Conservation (phyloP, 2,329 filamentous ascomycete species). For the Colletotrichum spaethianum region DNA sequence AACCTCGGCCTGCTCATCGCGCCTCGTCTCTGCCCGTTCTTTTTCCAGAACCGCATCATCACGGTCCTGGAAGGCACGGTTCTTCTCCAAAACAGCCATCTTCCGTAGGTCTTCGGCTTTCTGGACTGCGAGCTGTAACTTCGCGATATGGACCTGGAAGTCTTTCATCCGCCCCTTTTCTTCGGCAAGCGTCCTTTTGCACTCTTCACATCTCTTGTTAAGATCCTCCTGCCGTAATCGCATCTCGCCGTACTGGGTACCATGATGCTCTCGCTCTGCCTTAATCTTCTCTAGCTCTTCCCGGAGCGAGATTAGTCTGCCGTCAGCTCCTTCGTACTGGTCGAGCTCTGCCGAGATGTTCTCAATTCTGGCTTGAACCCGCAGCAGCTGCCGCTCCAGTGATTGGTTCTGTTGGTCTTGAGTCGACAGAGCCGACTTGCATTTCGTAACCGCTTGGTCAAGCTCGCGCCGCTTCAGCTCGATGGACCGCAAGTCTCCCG, state of each 20-base stretch:
- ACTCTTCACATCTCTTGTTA: constrained; percentile 58
- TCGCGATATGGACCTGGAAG: constrained; percentile 57
- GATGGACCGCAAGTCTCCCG: constrained; percentile 67
- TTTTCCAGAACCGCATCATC: constrained; percentile 64
- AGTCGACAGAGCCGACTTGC: constrained; percentile 61
- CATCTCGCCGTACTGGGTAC: constrained; percentile 69
- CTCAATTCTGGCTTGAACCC: constrained; percentile 72
- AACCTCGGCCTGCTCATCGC: constrained; percentile 59
- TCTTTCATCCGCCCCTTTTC: constrained; percentile 53
- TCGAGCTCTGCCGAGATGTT: constrained; percentile 73
- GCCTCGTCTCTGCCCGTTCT: constrained; percentile 60
- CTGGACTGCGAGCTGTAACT: constrained; percentile 69
- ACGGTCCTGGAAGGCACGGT: constrained; percentile 67
- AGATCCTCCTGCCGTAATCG: constrained; percentile 63
- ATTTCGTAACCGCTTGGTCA: constrained; percentile 63
- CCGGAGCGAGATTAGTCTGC: constrained; percentile 72
- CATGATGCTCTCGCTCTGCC: constrained; percentile 61
- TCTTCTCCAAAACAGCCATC: constrained; percentile 73
- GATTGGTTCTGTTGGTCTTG: constrained; percentile 52
- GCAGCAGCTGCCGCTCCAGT: constrained; percentile 70
- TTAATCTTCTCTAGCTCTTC: constrained; percentile 68
- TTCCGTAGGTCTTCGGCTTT: constrained; percentile 63
- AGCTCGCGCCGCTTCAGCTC: constrained; percentile 63
- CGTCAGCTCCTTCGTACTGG: constrained; percentile 77
- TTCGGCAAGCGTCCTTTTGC: constrained; percentile 54